Evolutionary conservation across 805 yeast genomes (phyloP), one percentile per base, ranked within the genome.

Genomic region (Debaryomyces maramus): DNA sequence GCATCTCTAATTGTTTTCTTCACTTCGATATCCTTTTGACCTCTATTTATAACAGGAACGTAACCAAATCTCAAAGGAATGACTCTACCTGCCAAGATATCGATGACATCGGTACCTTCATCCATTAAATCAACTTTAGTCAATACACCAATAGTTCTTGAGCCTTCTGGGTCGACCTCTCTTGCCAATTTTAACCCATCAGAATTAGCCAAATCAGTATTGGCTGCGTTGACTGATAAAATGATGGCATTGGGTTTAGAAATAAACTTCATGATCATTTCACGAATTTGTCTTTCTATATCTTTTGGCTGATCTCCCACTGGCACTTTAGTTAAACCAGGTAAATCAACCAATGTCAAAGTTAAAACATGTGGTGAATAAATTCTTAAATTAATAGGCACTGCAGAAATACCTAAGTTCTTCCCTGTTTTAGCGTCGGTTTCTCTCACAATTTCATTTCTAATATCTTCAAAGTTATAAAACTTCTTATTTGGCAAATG

Each of bases 251-350:
- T 91, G 42, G 98, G 98, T 56, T 89, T 89, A 19, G 96, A 84
- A 50, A 93, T 90, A 60, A 85, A 93, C 65, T 89, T 90, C 76
- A 93, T 75, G 34, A 93, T 73, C 88, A 93, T 84, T 48, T 89
- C 96, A 58, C 89, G 83, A 56, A 93, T 93, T 67, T 88, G 97
- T 49, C 77, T 81, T 70, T 93, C 99, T 50, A 93, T 93, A 64
- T 93, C 99, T 55, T 86, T 85, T 40, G 99, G 99, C 67, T 93
- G 99, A 67, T 93, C 99, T 36, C 99, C 99, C 40, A 93, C 97
- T 3, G 99, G 99, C 27, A 93, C 99, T 62, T 93, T 93, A 29
- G 99, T 93, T 56, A 93, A 78, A 45, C 99, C 99, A 7, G 99
- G 99, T 56, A 93, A 77, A 68, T 93, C 99, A 29, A 93, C 97